Evolutionary conservation across 164 flowering plant genomes (phyloP), one percentile per base, ranked within the genome.

Genomic region (Tetrastigma voinierianum): DNA sequence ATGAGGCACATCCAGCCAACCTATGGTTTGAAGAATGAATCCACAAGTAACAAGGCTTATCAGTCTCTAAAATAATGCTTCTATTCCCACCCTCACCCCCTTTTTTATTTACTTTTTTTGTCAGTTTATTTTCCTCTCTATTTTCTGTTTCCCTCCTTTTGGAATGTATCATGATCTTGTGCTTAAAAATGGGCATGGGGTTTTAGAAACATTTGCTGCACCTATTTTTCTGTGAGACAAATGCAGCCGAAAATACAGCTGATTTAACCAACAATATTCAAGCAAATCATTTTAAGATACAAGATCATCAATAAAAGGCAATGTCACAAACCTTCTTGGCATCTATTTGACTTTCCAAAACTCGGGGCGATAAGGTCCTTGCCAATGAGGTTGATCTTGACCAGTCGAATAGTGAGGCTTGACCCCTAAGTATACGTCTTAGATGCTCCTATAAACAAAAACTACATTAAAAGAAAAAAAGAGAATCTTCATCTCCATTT

Each of bases 281-380:
- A 32, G 40, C 11, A 18, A 11, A 2, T 40, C 21, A 20, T 20
- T 51, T 46, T 17, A n/a, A 10, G 19, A 62, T 51, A 62, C 0
- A 59, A 9, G 52, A 32, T 21, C 10, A 59, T 45, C 7, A 11
- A 32, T 46, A 64, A 59, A 61, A 45, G 46, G 32, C 12, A 60
- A 25, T 68, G 53, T 18, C 11, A 62, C 70, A 45, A 77, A 90
- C 98, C 98, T 96, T 96, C 83, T 91, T 96, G 64, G 99, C 90
- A 88, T 96, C 99, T 70, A 93, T 82, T 75, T 93, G 96, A 80
- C 86, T 96, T 86, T 96, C 99, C 84, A 96, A 74, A 76, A 96
- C 92, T 73, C 99, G 77, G 32, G 99, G 99, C 64, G 98, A 93
- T 46, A 96, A 79, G 10, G 96, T 93, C 81, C 98, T 89, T 17